Percentiles rank a stretch among this genome's conserved stretches.
Evolutionary conservation across 352 stramenopile genomes (phyloP).

Genomic region (Pythium graminicola): DNA sequence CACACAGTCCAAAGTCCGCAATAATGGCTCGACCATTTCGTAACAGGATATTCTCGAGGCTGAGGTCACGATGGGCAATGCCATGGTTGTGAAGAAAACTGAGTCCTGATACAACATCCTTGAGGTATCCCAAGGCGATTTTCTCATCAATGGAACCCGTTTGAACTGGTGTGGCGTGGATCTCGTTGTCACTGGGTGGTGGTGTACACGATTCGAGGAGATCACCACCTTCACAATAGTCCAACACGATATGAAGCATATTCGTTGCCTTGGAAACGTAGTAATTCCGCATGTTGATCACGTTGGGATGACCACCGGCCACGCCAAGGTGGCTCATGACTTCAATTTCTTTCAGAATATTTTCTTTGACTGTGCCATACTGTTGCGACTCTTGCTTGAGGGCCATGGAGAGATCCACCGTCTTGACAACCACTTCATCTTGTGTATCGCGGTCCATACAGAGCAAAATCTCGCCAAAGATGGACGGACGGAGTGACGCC

Average conservation of each 20-base stretch:
- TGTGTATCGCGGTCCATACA: constrained; percentile 45
- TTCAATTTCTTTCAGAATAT: constrained; percentile 63
- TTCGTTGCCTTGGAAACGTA: constrained; percentile 44
- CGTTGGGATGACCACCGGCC: constrained; percentile 58
- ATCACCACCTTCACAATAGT: constrained; percentile 72
- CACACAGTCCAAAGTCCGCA: constrained; percentile 65
- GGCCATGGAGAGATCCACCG: constrained; percentile 51
- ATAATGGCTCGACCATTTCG: constrained; percentile 48
- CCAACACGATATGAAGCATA: constrained; percentile 62
- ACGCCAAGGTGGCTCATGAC: constrained; percentile 47
- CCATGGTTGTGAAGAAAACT: constrained; percentile 58
- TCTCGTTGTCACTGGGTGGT: constrained; percentile 3
- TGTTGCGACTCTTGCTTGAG: constrained; percentile 44
- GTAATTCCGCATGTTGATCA: constrained; percentile 64
- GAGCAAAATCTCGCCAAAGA: constrained; percentile 70
- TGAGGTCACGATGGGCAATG: constrained; percentile 92
- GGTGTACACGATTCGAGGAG: constrained; percentile 54
- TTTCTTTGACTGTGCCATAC: constrained; percentile 52
- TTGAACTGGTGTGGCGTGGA: constrained; percentile 3
- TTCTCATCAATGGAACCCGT: constrained; percentile 32
- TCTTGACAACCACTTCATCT: constrained; percentile 66
- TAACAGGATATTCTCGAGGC: constrained; percentile 96
- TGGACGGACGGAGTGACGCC: constrained; percentile 37
- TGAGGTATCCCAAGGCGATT: constrained; percentile 47
- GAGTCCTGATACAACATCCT: constrained; percentile 61